Percentiles rank a stretch among this genome's conserved stretches.
Conservation (phyloP, 2,329 filamentous ascomycete species). For the Exophiala sp. region DNA sequence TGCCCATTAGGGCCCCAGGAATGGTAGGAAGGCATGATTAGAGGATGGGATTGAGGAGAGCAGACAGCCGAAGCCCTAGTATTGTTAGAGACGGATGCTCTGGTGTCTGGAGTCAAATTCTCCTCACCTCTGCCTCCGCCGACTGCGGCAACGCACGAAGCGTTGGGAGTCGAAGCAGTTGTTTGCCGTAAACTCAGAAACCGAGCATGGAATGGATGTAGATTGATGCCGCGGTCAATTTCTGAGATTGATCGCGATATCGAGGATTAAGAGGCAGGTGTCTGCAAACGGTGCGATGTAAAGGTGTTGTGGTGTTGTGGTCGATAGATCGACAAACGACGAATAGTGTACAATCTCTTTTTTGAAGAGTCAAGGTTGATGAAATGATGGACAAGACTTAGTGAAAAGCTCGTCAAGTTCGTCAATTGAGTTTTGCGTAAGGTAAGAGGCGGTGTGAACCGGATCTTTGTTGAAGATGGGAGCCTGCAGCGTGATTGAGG, state of each 20-base stretch:
- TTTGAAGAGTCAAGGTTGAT: conserved; percentile 1
- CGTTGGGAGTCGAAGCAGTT: conserved; percentile 19
- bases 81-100: background rate
- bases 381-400: conserved; percentile 44
- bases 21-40: conserved; percentile 28
- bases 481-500: conserved; percentile 19
- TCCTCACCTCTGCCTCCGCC: conserved; percentile 14
- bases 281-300: background rate
- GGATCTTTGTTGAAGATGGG: conserved; percentile 11
- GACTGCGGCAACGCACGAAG: conserved; percentile 20
- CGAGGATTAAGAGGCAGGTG: background rate
- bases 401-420: conserved; percentile 47
- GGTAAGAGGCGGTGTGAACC: conserved; percentile 1
- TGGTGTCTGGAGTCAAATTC: too few relatives aligned
- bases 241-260: background rate
- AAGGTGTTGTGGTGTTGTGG: background rate
- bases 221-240: background rate
- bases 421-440: background rate
- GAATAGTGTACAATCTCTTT: conserved; percentile 5
- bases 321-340: background rate
- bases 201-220: conserved; percentile 14
- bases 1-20: conserved; percentile 26
- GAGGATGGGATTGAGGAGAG: conserved; percentile 10
- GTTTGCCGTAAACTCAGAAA: conserved; percentile 11
- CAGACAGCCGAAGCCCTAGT: conserved; percentile 22